Percentiles rank a stretch among this genome's conserved stretches.
phyloP scores from a whole-genome alignment of 345 rosid species.

The Melaleuca alternifolia region DNA sequence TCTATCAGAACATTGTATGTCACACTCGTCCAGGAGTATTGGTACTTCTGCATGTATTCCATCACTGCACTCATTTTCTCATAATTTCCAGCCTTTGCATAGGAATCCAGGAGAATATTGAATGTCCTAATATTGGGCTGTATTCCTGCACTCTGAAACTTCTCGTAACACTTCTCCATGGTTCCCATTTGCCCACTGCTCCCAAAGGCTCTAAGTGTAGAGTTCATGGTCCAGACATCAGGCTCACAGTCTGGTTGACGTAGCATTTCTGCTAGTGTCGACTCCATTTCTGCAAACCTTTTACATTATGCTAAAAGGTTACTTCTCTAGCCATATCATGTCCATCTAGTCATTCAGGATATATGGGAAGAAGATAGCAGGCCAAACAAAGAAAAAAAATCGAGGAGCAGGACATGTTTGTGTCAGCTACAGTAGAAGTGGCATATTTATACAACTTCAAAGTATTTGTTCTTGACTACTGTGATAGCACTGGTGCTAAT shows the following conservation, averaged over 20 bases:
- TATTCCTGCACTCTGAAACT: constrained; percentile 87
- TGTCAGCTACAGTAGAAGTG: background rate
- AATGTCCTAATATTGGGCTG: constrained; percentile 82
- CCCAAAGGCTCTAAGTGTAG: constrained; percentile 82
- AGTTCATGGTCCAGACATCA: constrained; percentile 95
- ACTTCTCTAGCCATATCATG: background rate
- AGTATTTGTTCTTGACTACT: background rate
- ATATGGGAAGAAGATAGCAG: background rate
- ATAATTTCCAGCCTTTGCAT: constrained; percentile 63
- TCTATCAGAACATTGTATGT: constrained; percentile 92
- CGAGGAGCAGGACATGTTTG: background rate
- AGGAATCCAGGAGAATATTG: constrained; percentile 78
- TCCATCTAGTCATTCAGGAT: background rate
- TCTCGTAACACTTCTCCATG: constrained; percentile 90
- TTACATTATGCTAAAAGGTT: constrained; percentile 14
- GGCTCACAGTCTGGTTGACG: constrained; percentile 56
- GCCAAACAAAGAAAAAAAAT: background rate
- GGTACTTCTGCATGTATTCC: constrained; percentile 91
- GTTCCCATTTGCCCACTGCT: constrained; percentile 68
- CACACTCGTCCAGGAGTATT: constrained; percentile 85
- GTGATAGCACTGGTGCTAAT: background rate
- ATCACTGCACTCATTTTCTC: constrained; percentile 88
- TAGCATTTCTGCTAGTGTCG: constrained; percentile 70
- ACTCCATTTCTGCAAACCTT: constrained; percentile 92
- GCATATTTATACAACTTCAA: background rate